Percentiles rank a stretch among this genome's conserved stretches.
phyloP scores from a whole-genome alignment of 345 rosid species.

The Raphanus raphanistrum region DNA sequence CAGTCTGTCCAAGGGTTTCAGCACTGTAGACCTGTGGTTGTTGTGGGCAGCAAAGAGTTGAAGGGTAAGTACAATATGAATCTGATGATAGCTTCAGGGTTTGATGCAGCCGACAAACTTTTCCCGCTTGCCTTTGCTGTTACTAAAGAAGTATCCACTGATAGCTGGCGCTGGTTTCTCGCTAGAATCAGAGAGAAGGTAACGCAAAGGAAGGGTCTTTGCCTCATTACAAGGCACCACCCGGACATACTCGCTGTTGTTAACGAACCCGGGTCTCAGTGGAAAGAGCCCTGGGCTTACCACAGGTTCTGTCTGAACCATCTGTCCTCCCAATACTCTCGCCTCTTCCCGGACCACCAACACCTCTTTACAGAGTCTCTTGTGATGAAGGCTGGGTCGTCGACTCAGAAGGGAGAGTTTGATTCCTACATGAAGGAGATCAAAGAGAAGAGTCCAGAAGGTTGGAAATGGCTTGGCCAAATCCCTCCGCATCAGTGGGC shows the following conservation, averaged over 20 bases:
- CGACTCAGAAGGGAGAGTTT: not conserved
- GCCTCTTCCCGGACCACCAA: not conserved
- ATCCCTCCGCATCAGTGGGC: conserved; percentile 3
- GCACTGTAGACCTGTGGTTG: conserved; percentile 14
- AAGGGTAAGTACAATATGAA: not conserved
- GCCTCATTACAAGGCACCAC: conserved; percentile 17
- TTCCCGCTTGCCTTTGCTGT: conserved; percentile 15
- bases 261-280: not conserved
- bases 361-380: not conserved
- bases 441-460: not conserved
- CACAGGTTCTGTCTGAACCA: conserved; percentile 4
- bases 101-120: not conserved
- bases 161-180: conserved; percentile 29
- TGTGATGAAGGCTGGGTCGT: conserved; percentile 1
- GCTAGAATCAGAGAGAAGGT: conserved; percentile 18
- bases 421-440: not conserved
- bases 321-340: not conserved
- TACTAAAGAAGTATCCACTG: not conserved
- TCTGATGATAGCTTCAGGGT: conserved; percentile 8
- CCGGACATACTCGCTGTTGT: conserved; percentile 5
- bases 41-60: not conserved
- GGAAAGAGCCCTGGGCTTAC: conserved; percentile 24
- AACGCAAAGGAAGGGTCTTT: conserved; percentile 13
- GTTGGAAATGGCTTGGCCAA: conserved; percentile 11
- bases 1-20: conserved; percentile 18